Percentiles rank a stretch among this genome's conserved stretches.
Conservation (phyloP, 345 rosid species). For the Lumnitzera racemosa region DNA sequence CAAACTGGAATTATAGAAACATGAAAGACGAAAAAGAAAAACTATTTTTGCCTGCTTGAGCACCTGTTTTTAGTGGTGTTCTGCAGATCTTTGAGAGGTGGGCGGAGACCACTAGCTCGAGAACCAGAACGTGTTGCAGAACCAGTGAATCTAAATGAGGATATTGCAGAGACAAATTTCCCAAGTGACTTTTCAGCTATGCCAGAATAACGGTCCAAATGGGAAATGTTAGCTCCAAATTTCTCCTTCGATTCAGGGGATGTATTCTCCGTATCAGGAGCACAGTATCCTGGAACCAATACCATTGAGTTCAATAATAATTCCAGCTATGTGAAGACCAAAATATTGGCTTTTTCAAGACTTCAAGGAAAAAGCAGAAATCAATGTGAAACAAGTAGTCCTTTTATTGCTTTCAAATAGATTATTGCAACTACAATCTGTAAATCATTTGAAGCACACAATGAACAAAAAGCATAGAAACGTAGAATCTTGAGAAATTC, state of each 20-base stretch:
- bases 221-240: slow-evolving; percentile 78
- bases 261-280: slow-evolving; percentile 23
- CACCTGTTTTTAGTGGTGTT: slow-evolving; percentile 48
- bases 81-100: slow-evolving; percentile 66
- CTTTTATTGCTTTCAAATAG: no score
- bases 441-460: no score
- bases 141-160: slow-evolving; percentile 50
- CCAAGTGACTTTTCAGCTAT: slow-evolving; percentile 88
- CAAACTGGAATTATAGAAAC: slow-evolving; percentile 1
- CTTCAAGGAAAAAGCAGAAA: no score
- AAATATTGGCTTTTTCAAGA: no score
- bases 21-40: neutral
- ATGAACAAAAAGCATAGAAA: no score
- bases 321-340: neutral
- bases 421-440: no score
- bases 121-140: slow-evolving; percentile 34
- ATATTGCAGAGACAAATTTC: slow-evolving; percentile 62
- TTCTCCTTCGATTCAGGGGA: slow-evolving; percentile 21
- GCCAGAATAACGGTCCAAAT: slow-evolving; percentile 50
- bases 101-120: slow-evolving; percentile 92
- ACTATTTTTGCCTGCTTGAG: slow-evolving; percentile 1
- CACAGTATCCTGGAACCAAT: slow-evolving; percentile 19
- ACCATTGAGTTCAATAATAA: slow-evolving; percentile 1
- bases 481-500: no score
- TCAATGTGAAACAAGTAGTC: no score